Evolutionary conservation across 129 eudicot genomes (phyloP), one percentile per base, ranked within the genome.

Genomic region (sunflower (Helianthus annuus)): DNA sequence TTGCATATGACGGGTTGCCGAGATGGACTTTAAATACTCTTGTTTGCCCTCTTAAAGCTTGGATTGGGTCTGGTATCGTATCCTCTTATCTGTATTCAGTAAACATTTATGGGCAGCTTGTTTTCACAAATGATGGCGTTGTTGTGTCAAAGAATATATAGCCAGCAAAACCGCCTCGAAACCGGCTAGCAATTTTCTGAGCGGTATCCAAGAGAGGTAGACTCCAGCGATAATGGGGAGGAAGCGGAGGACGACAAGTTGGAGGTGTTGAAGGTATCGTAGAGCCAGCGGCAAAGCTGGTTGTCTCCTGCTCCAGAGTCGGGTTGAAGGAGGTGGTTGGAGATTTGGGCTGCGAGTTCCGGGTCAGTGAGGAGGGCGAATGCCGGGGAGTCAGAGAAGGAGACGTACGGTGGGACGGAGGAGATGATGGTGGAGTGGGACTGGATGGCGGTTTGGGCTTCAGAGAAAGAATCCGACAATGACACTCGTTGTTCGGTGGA

Each of bases 201-300:
- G 85, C 13, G 86, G 60, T 55, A 84, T 73, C 10, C 92, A 82
- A 2, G 96, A 90, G 72, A 94, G 96, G 74, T 94, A 94, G 13
- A 84, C 85, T 62, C 97, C 97, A 34, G 89, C 86, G 38, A 90
- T 53, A 72, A 77, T 42, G 48, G 99, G 99, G 64, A 94, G 76
- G 86, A 81, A 88, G 11, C 97, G 88, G 70, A 94, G 96, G 77
- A 90, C 93, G 58, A 86, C 92, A 52, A 94, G 86, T 48, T 86
- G 96, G 82, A 67, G 78, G 87, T 74, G 64, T 88, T 91, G 89
- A 94, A 94, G 13, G 97, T 90, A 72, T 94, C 96, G 80, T 90
- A 93, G 60, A 93, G 91, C 98, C 97, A 93, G 39, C 95, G 96
- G 68, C 98, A 93, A 56, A 93, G 96, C 58, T 69, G 81, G 85